Conservation (phyloP, 2,329 filamentous ascomycete species). For the Neophaeococcomyces mojaviensis region DNA sequence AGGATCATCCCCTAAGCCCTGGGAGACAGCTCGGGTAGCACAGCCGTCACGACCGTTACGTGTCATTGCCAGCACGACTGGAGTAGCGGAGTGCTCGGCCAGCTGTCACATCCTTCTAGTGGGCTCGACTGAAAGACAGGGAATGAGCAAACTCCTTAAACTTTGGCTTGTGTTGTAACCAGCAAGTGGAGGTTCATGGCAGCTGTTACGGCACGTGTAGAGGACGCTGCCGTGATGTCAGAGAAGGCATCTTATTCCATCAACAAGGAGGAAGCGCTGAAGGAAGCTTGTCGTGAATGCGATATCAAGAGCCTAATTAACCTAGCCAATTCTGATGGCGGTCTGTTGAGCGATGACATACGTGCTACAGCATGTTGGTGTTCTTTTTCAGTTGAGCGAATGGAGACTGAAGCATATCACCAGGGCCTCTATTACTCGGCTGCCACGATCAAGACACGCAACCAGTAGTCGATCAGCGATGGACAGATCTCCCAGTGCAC, state of each 20-base stretch:
- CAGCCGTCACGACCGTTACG: no score
- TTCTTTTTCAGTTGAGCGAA: background rate
- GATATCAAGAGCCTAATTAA: conserved; percentile 51
- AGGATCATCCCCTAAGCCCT: no score
- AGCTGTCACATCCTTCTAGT: no score
- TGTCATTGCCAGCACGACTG: no score
- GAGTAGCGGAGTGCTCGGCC: no score
- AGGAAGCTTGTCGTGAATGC: conserved; percentile 52
- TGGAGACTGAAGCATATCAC: conserved; percentile 14
- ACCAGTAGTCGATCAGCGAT: conserved; percentile 29
- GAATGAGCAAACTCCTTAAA: conserved; percentile 1
- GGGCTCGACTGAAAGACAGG: background rate
- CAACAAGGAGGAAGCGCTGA: conserved; percentile 36
- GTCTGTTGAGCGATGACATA: conserved; percentile 59
- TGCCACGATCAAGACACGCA: conserved; percentile 19
- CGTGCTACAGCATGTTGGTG: conserved; percentile 71
- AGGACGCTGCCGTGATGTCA: background rate
- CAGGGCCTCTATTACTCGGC: conserved; percentile 46
- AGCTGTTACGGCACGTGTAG: background rate
- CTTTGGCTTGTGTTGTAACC: background rate
- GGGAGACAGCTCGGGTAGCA: no score
- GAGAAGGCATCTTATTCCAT: background rate
- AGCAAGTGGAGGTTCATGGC: conserved; percentile 1
- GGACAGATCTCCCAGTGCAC: conserved; percentile 65
- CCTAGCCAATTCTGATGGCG: conserved; percentile 58